A percentile compares a stretch with the other conserved stretches of the same genome.
phyloP scores from a whole-genome alignment of 306 rosid genomes.

The Delonix regia region DNA sequence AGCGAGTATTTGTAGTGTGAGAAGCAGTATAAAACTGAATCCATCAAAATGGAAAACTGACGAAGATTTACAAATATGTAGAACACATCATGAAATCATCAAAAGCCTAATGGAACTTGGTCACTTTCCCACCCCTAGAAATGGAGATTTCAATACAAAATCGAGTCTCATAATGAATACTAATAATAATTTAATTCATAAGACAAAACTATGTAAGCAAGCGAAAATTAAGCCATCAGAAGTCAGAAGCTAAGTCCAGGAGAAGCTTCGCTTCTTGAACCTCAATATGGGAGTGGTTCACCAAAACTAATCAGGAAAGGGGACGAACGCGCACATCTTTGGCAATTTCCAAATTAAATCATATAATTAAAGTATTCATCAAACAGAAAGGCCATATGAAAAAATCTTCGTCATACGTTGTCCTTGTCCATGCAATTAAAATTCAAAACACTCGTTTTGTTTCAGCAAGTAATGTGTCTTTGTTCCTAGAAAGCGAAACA shows the following conservation, averaged over 20 bases:
- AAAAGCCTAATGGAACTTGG: background rate
- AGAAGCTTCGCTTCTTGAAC: background rate
- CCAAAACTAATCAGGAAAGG: constrained; percentile 11
- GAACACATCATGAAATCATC: background rate
- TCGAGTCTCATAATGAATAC: background rate
- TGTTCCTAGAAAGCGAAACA: constrained; percentile 21
- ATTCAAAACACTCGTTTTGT: background rate
- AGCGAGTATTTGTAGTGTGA: background rate
- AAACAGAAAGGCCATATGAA: constrained; percentile 21
- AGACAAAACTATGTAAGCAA: background rate
- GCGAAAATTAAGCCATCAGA: background rate
- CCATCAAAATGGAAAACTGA: background rate
- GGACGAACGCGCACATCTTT: background rate
- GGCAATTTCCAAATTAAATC: background rate
- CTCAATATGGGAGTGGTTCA: constrained; percentile 5
- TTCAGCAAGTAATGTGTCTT: background rate
- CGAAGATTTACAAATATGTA: background rate
- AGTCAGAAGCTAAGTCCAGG: background rate
- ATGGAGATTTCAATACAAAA: background rate
- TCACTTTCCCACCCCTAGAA: background rate
- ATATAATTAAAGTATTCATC: background rate
- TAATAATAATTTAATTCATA: background rate
- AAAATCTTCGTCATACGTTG: background rate
- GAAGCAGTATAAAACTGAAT: background rate
- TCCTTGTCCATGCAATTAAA: background rate